Conservation (phyloP, 768 basidiomycete species). For the Infundibulicybe gibba region DNA sequence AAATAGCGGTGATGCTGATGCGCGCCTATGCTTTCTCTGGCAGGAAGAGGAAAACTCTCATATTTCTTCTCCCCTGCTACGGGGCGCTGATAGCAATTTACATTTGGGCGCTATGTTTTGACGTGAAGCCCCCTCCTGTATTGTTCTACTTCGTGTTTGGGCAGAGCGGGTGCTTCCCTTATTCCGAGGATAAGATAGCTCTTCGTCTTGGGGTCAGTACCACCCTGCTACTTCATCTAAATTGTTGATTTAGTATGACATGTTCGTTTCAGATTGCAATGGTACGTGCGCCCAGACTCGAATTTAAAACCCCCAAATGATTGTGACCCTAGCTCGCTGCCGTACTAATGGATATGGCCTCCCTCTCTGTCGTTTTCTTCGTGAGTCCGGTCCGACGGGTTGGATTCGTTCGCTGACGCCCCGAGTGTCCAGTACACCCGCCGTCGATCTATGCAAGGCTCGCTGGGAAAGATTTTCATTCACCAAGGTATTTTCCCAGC, state of each 20-base stretch:
- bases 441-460: too few species aligned
- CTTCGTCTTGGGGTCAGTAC: constrained; percentile 30
- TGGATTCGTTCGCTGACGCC: too few species aligned
- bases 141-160: constrained; percentile 17
- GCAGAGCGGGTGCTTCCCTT: constrained; percentile 34
- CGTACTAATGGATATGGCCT: not conserved
- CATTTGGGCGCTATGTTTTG: constrained; percentile 32
- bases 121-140: constrained; percentile 16
- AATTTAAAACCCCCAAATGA: too few species aligned
- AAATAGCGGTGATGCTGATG: constrained; percentile 39
- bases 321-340: not conserved
- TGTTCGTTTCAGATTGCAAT: constrained; percentile 14
- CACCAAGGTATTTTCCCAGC: too few species aligned
- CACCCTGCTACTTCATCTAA: constrained; percentile 7
- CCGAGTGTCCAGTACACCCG: too few species aligned
- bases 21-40: constrained; percentile 41
- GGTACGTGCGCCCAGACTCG: constrained; percentile 5
- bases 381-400: too few species aligned
- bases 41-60: constrained; percentile 23
- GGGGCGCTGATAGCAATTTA: constrained; percentile 25
- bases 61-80: constrained; percentile 25
- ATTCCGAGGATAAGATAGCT: constrained; percentile 22
- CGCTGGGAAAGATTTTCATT: too few species aligned
- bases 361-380: not conserved
- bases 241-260: not conserved